Evolutionary conservation across 371 early-diverging fungal species (phyloP), one percentile per base, ranked within the genome.

Genomic region (Basidiobolus meristosporus): DNA sequence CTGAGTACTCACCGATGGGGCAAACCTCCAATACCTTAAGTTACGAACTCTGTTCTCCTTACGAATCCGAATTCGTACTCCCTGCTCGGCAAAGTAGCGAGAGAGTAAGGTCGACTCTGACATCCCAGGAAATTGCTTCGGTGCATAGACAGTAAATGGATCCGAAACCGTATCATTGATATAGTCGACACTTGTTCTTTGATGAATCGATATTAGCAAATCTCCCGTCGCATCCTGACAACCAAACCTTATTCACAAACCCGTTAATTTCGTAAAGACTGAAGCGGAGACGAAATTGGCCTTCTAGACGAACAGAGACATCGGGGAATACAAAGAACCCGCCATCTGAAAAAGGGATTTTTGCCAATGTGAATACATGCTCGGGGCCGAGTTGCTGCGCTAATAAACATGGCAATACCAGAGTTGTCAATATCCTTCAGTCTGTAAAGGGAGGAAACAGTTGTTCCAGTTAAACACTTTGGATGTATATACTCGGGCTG

Each of bases 281-380:
- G 43, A 93, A 77, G 51, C 83, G 83, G 10, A 95, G 61, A 4
- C 89, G 63, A 51, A 83, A 93, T 14, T 63, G 56, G 21, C 96
- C 96, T 46, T 93, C 91, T 53, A 82, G 70, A 31, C 92, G 61
- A n/a, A 89, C 83, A 1, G 84, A 83, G 39, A 93, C 55, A 51
- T 95, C 96, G 29, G 88, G 87, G 59, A 93, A 95, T 21, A 93
- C 88, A 65, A 92, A 92, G 55, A 89, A 90, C 0, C 84, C 90
- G 36, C 84, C 92, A 43, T 88, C 86, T 20, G 28, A 59, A 45
- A n/a, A n/a, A n/a, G n/a, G n/a, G n/a, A n/a, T n/a, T n/a, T n/a
- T n/a, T n/a, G n/a, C n/a, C n/a, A n/a, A n/a, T n/a, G n/a, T n/a
- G n/a, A n/a, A n/a, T n/a, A n/a, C n/a, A n/a, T n/a, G n/a, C n/a